Conservation (phyloP, 2,329 filamentous ascomycete genomes). For the Didymella glomerata region DNA sequence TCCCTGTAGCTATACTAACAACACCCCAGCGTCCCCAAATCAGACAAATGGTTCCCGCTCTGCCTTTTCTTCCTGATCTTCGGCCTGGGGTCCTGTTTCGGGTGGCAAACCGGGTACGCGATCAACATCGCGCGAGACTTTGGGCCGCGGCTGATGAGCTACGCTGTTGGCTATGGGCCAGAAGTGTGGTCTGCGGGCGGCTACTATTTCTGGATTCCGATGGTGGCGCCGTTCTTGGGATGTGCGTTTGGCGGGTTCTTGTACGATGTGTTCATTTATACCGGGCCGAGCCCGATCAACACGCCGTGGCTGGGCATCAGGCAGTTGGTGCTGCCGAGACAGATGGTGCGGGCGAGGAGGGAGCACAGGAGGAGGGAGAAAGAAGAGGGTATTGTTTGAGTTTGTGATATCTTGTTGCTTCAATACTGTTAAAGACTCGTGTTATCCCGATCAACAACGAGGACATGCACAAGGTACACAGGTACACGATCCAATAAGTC, state of each 20-base stretch:
- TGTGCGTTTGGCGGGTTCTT: constrained; percentile 43
- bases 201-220: constrained; percentile 80
- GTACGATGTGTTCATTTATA: constrained; percentile 63
- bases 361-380: constrained; percentile 38
- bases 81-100: constrained; percentile 75
- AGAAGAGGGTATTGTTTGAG: constrained; percentile 39
- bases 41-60: constrained; percentile 58
- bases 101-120: constrained; percentile 79
- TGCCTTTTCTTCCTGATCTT: constrained; percentile 77
- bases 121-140: constrained; percentile 79
- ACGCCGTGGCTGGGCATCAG: constrained; percentile 71
- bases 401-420: not conserved
- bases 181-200: constrained; percentile 72
- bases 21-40: constrained; percentile 9
- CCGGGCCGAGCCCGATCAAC: constrained; percentile 74
- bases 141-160: constrained; percentile 71
- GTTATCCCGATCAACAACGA: no score
- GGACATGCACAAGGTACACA: no score
- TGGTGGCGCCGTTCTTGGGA: constrained; percentile 74
- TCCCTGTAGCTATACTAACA: no score
- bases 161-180: constrained; percentile 71
- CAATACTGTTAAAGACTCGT: no score
- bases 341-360: constrained; percentile 32
- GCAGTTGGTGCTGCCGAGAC: constrained; percentile 51
- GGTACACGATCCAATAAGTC: no score